Base-by-base conservation (phyloP, 2,329 filamentous ascomycete species). In the Aspergillus ibericus region DNA sequence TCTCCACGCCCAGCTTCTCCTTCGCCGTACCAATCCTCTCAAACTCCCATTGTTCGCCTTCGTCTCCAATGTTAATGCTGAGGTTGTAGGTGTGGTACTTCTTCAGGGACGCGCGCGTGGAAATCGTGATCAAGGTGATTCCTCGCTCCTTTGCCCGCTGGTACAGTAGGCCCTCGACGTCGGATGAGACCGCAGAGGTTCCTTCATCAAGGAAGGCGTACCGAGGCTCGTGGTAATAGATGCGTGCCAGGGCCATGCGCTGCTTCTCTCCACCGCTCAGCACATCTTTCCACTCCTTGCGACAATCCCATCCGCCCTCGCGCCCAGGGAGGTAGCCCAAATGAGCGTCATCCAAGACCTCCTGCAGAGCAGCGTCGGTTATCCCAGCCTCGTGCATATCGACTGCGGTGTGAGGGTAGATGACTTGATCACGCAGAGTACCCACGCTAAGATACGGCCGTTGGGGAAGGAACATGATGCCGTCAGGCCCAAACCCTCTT, bases 281-380 rank as follows among this genome's bases (percentile, higher is more conserved):
- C 4, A 99, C 92, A 67, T 98, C 93, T 78, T 98, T 97, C 95
- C 95, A 99, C 72, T 96, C 93, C 77, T 99, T 98, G 57, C 92
- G 85, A 4, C 92, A 95, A 71, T 99, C 92, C 92, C 92, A 98
- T 13, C 95, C 95, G 38, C 95, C 95, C 80, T 99, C 95, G 15
- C 95, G 87, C 50, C 93, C 87, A 1, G 92, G 91, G 0, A 99
- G 83, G 74, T 99, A 98, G 4, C 92, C 93, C 0, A 99, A 82
- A 57, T 86, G 86, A 0, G 93, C 93, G 53, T 91, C 89, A 57
- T 96, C 91, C 3, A 99, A 83, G 2, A 96, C 85, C 25, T 82
- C 82, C 70, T 88, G 85, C 18, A 99, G 83, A 64, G 96, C 90
- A 32, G 85, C 81, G 72, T 99, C 95, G 2, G 85, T 86, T 67